A percentile compares a stretch with the other conserved stretches of the same genome.
phyloP scores from a whole-genome alignment of 768 basidiomycete genomes.

The Phylloporus scabripes region DNA sequence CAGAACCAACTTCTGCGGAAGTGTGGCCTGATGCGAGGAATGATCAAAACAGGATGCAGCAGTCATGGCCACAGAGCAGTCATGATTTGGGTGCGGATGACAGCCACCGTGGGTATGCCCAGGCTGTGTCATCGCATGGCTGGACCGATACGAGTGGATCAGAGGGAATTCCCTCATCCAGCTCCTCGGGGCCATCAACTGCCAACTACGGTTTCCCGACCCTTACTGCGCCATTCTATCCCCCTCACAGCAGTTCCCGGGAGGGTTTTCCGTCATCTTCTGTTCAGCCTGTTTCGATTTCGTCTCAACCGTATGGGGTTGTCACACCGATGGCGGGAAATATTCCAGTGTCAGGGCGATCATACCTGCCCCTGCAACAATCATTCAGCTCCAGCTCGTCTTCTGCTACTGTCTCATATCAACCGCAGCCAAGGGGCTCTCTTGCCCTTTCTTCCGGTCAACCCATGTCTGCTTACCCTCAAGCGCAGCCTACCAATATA shows the following conservation, averaged over 20 bases:
- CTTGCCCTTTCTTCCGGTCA: slow-evolving; percentile 19
- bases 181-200: slow-evolving; percentile 18
- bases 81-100: slow-evolving; percentile 22
- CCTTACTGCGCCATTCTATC: slow-evolving; percentile 54
- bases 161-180: slow-evolving; percentile 20
- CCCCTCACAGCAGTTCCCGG: slow-evolving; percentile 33
- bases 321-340: slow-evolving; percentile 18
- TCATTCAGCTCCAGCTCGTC: slow-evolving; percentile 18
- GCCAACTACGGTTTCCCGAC: slow-evolving; percentile 43
- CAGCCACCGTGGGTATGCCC: slow-evolving; percentile 29
- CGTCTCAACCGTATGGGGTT: slow-evolving; percentile 28
- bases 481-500: slow-evolving; percentile 17
- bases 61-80: slow-evolving; percentile 24
- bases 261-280: slow-evolving; percentile 29
- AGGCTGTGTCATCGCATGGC: slow-evolving; percentile 20
- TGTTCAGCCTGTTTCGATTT: slow-evolving; percentile 28
- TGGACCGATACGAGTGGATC: slow-evolving; percentile 21
- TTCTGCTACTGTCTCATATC: slow-evolving; percentile 20
- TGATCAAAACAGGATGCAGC: slow-evolving; percentile 19
- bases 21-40: slow-evolving; percentile 20
- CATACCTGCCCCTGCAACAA: slow-evolving; percentile 26
- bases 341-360: slow-evolving; percentile 20
- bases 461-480: slow-evolving; percentile 24
- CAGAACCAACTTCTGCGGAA: slow-evolving; percentile 17
- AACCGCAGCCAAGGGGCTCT: slow-evolving; percentile 21